Evolutionary conservation across 1,139 yeast species (phyloP), one percentile per base, ranked within the genome.

Genomic region (Suhomyces chickasaworum): DNA sequence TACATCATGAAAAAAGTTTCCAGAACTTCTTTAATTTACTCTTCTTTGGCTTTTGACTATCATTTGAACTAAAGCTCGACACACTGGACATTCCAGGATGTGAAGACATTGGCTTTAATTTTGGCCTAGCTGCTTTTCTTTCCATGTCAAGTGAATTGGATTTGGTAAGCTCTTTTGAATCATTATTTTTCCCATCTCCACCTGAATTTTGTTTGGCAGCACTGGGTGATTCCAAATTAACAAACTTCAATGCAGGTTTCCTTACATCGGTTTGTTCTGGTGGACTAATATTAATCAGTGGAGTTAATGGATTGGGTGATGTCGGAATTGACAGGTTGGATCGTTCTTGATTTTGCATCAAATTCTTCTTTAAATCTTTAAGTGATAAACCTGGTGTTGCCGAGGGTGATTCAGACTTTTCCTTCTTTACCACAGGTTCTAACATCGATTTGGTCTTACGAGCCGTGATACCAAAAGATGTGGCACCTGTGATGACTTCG

Each of bases 401-500:
- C 7, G 51, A 32, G n/a, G 53, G 46, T 1, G 54, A 39, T 8
- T 48, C 51, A 10, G 56, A 42, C 41, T 56, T 51, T 3, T 60
- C 49, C 37, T 53, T 51, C 40, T 61, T 65, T 2, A 66, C 55
- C 2, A 66, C 55, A 2, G 78, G 77, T 4, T 58, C 65, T 31
- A 75, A 59, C 49, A 75, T 52, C 9, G 78, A 73, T 54, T 73
- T 74, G 12, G 78, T 73, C 49, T 71, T 72, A 54, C 67, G 71
- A 1, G 78, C 75, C 7, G 65, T 63, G 4, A 59, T 55, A 0
- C 76, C 78, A 57, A 73, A 74, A 3, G 64, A 58, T 47, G 62
- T 71, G 1, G 78, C 72, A 0, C 81, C 81, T 1, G 81, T 76
- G 23, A 76, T 72, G 3, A 66, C 71, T 16, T 77, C 56, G 1